Conservation (phyloP, 225 moss, liverwort and hornwort species). For the Pseudisothecium myosuroides region DNA sequence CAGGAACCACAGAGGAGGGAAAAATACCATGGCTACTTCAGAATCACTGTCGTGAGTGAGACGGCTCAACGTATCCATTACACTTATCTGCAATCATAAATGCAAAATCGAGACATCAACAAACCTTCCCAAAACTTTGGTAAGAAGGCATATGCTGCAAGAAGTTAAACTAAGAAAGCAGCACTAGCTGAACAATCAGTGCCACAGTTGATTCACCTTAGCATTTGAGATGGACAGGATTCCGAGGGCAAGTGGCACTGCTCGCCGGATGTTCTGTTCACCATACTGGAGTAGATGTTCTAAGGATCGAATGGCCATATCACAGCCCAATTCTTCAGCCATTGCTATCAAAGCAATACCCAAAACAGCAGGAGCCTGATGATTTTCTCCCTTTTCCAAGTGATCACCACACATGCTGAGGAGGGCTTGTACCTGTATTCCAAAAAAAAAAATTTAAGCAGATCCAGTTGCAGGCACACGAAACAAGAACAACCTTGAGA, state of each 20-base stretch:
- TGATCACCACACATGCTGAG: conserved; percentile 92
- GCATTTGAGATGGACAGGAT: conserved; percentile 89
- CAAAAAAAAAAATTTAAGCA: neutral
- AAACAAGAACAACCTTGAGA: neutral
- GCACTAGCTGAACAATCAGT: neutral
- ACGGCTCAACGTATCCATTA: conserved; percentile 98
- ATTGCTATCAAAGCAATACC: conserved; percentile 95
- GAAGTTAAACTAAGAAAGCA: neutral
- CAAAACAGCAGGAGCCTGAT: conserved; percentile 94
- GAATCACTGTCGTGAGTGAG: conserved; percentile 95
- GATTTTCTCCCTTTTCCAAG: conserved; percentile 87
- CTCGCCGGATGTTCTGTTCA: conserved; percentile 94
- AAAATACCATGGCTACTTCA: conserved; percentile 94
- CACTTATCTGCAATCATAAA: conserved; percentile 65
- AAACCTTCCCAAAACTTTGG: neutral
- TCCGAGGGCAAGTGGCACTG: conserved; percentile 92
- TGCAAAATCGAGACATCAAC: neutral
- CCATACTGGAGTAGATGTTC: conserved; percentile 95
- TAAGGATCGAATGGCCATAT: conserved; percentile 97
- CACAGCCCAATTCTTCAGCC: conserved; percentile 97
- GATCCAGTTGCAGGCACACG: neutral
- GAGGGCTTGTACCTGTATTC: conserved; percentile 73
- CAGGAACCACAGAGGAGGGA: neutral
- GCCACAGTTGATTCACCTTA: conserved; percentile 32
- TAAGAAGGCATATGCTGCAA: neutral